Evolutionary conservation across 176 grass and related monocot species (phyloP).

Genomic region (Musa schizocarpa): DNA sequence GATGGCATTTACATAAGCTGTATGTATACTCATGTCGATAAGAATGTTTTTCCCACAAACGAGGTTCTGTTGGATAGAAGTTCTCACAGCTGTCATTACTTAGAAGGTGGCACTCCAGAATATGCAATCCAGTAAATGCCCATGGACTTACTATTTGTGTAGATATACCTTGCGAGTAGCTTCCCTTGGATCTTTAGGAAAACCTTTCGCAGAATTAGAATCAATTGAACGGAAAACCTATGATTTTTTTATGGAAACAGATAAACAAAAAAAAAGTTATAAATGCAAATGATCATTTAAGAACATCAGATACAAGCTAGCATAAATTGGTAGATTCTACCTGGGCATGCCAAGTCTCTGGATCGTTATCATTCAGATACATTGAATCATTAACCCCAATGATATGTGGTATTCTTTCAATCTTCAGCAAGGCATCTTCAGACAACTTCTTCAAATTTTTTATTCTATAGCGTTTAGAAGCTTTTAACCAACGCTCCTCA

Average conservation of each 20-base stretch:
- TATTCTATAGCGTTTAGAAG: slow-evolving; percentile 63
- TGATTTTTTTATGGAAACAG: slow-evolving; percentile 7
- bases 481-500: slow-evolving; percentile 87
- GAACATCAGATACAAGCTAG: background rate
- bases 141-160: background rate
- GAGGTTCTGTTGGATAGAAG: slow-evolving; percentile 63
- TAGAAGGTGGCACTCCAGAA: slow-evolving; percentile 13
- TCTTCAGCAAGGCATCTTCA: slow-evolving; percentile 68
- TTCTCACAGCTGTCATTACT: slow-evolving; percentile 16
- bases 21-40: slow-evolving; percentile 97
- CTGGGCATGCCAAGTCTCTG: slow-evolving; percentile 94
- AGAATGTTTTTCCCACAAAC: slow-evolving; percentile 87
- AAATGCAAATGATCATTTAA: background rate
- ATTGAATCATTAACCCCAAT: slow-evolving; percentile 34
- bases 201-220: slow-evolving; percentile 88
- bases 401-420: slow-evolving; percentile 60
- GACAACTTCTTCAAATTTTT: slow-evolving; percentile 54
- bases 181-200: slow-evolving; percentile 79
- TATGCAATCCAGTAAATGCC: background rate
- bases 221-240: slow-evolving; percentile 91
- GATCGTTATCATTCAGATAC: slow-evolving; percentile 61
- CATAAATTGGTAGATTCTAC: slow-evolving; percentile 17
- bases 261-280: background rate
- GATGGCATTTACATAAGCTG: slow-evolving; percentile 91
- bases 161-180: slow-evolving; percentile 54